Conservation (phyloP, 371 early-diverging fungal genomes). For the Syncephalastrum racemosum region DNA sequence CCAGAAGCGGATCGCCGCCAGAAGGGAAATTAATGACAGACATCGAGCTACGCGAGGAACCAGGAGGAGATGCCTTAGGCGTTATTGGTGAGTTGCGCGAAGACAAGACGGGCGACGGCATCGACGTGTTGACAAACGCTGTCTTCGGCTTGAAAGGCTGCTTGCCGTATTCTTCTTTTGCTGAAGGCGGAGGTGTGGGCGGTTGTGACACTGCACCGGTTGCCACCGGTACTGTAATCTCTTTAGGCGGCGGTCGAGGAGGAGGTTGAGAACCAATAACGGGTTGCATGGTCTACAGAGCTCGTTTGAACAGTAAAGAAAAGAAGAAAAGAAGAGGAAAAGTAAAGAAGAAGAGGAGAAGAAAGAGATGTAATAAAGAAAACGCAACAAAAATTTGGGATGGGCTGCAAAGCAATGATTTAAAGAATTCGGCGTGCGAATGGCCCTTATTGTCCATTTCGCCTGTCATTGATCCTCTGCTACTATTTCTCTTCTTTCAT, state of each 20-base stretch:
- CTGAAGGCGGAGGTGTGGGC: slow-evolving; percentile 2
- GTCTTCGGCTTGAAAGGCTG: neutral
- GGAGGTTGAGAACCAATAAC: too few relatives aligned
- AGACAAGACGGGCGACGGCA: slow-evolving; percentile 5
- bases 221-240: neutral
- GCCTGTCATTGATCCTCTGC: neutral
- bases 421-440: slow-evolving; percentile 1
- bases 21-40: slow-evolving; percentile 21
- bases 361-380: slow-evolving; percentile 5
- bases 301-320: slow-evolving; percentile 5
- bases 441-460: neutral
- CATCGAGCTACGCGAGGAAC: slow-evolving; percentile 20
- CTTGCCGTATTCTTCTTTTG: slow-evolving; percentile 3
- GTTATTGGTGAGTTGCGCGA: slow-evolving; percentile 7
- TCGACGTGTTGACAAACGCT: neutral
- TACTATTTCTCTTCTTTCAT: neutral
- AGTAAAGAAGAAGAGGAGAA: slow-evolving; percentile 11
- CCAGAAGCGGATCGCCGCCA: slow-evolving; percentile 50
- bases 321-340: slow-evolving; percentile 11
- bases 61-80: slow-evolving; percentile 26
- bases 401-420: slow-evolving; percentile 6
- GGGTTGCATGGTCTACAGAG: neutral
- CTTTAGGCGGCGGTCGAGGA: neutral
- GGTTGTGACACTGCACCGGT: neutral
- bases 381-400: neutral